A percentile compares a stretch with the other conserved stretches of the same genome.
phyloP scores from a whole-genome alignment of 169 alveolate species.

The Plasmodium vinckei region DNA sequence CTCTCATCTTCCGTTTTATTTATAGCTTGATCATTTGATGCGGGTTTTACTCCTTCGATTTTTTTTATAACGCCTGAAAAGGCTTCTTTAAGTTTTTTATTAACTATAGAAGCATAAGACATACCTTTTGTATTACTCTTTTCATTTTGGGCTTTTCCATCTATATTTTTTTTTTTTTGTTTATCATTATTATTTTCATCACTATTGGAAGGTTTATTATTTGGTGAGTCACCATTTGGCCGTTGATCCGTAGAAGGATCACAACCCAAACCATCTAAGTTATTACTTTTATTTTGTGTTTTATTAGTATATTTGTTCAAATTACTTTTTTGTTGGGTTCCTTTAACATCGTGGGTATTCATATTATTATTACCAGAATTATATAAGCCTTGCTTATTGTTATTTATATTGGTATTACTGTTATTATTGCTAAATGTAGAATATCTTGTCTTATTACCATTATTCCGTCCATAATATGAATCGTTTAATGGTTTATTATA shows the following conservation, averaged over 20 bases:
- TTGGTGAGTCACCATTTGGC: constrained; percentile 7
- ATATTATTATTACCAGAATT: constrained; percentile 20
- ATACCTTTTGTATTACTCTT: constrained; percentile 16
- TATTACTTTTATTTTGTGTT: constrained; percentile 56
- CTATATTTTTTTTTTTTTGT: constrained; percentile 10
- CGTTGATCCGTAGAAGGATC: constrained; percentile 61
- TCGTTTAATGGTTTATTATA: constrained; percentile 57
- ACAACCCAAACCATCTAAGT: constrained; percentile 29
- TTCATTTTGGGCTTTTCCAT: constrained; percentile 9
- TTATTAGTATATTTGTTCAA: constrained; percentile 23
- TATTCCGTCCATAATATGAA: constrained; percentile 5
- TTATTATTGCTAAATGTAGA: neutral
- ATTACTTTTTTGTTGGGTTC: constrained; percentile 19
- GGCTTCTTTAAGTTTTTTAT: constrained; percentile 22
- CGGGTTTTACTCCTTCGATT: constrained; percentile 7
- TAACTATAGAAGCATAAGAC: constrained; percentile 67
- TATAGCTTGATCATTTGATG: constrained; percentile 2
- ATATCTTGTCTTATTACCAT: constrained; percentile 26
- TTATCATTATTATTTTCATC: constrained; percentile 10
- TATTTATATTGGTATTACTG: neutral
- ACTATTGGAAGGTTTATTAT: constrained; percentile 10
- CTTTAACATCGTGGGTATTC: constrained; percentile 27
- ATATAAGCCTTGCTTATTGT: constrained; percentile 19
- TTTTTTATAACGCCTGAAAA: constrained; percentile 20
- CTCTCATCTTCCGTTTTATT: constrained; percentile 11